phyloP scores from a whole-genome alignment of 192 early-diverging fungal species.

The Geranomyces michiganensis region DNA sequence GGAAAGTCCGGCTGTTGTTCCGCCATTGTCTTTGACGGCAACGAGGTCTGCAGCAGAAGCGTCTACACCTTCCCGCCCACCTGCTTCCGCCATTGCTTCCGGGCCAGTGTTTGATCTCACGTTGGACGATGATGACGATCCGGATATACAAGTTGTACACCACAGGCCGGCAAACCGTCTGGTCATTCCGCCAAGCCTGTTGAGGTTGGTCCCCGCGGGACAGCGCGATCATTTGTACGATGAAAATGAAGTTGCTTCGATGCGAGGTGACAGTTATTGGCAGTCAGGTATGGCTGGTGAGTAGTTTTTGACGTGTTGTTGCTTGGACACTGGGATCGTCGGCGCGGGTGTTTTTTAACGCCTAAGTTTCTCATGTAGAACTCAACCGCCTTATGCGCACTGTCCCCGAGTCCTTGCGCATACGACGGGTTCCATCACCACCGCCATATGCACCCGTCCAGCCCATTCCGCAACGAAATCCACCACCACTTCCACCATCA shows the following conservation, averaged over 20 bases:
- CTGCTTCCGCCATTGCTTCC: neutral
- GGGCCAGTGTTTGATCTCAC: neutral
- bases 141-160: constrained; percentile 24
- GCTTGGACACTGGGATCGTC: no score
- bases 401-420: neutral
- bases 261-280: neutral
- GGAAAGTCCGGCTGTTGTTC: constrained; percentile 12
- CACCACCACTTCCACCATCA: neutral
- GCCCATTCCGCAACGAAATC: constrained; percentile 3
- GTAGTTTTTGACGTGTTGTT: neutral
- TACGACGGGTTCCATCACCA: neutral
- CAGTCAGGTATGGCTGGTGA: neutral
- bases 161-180: neutral
- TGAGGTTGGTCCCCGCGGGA: neutral
- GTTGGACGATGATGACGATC: constrained; percentile 16
- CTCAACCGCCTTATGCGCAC: no score
- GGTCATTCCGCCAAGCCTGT: neutral
- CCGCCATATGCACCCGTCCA: constrained; percentile 2
- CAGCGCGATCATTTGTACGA: neutral
- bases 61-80: neutral
- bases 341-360: no score
- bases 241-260: neutral
- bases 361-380: no score
- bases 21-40: neutral
- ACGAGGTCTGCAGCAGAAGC: neutral